Evolutionary conservation across 1,139 yeast species (phyloP), one percentile per base, ranked within the genome.

Genomic region (Saccharomyces pastorianus): DNA sequence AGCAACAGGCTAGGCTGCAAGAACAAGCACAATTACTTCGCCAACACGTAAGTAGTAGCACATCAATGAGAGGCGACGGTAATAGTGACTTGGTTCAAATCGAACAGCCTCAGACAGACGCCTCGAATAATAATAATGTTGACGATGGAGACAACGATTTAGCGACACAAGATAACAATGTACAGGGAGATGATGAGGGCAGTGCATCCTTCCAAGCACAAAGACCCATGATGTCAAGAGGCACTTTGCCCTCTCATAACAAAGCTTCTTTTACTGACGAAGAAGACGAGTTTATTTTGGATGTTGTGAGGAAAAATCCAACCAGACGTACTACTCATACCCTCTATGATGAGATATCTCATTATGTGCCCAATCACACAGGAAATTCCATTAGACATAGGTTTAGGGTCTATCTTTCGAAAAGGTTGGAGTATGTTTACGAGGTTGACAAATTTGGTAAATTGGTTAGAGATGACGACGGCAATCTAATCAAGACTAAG

Each of bases 321-420:
- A 74, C 79, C 48, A 73, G 78, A 59, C 76, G 90, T 61, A 83
- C 86, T 17, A 82, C 88, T 23, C 90, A 85, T 64, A 76, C 78
- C 49, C 77, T 85, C 54, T 85, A 77, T 62, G 81, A 80, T 48
- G 81, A 78, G 56, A 80, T 86, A 60, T 83, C 89, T 0, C 72
- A 71, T 47, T 73, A 77, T 51, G 73, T 86, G 53, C 75, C 76
- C n/a, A 80, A 79, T 47, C 93, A 85, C 68, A 84, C 91, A 0
- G 88, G 89, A 6, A 83, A 85, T 59, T 84, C 90, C 0, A 82
- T 86, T 47, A 76, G 95, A 62, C 81, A 83, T 59, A 76, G 95
- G 60, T 85, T 73, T 67, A 75, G 91, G 58, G 82, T 78, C 47
- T 81, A 81, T 56, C 72, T 86, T 54, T 74, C 78, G 28, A 72